Evolutionary conservation across 768 basidiomycete species (phyloP), one percentile per base, ranked within the genome.

Genomic region (Collybiopsis confluens): DNA sequence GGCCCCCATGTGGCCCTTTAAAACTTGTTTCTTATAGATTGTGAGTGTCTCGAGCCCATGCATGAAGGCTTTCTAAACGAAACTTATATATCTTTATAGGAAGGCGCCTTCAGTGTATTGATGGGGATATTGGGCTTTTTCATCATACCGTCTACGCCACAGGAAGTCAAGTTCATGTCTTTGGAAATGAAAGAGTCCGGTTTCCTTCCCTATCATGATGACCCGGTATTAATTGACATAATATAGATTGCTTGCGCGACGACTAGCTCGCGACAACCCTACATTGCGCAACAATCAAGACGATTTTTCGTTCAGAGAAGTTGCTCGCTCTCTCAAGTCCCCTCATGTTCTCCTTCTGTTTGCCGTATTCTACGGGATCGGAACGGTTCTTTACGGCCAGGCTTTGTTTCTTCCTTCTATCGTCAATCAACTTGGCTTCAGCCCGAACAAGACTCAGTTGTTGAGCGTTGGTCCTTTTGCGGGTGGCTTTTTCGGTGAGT

Each of bases 381-480:
- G 54, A 18, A 41, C 54, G 18, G 24, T 3, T 20, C n/a, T 48
- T 2, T 54, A 35, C 38, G 54, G 54, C 28, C 26, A 49, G 2
- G 54, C 42, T 27, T 69, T 81, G 30, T 83, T 83, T 63, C 67
- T 73, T n/a, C 82, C 81, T 1, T 77, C 77, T 3, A 79, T 84
- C 65, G 76, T 83, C 16, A 59, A 71, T 1, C 66, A 65, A n/a
- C 69, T 78, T 10, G 76, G 76, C 7, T 76, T 71, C 58, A 61
- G 61, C 8, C 66, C 68, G 1, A 69, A 70, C 41, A 52, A 61
- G 26, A 71, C 70, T 20, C 76, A 79, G 57, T 64, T 79, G 4
- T 70, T 75, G 61, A 75, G 73, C 5, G 76, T 77, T 2, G 57
- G 57, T 35, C 72, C 70, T 1, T 73, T 61, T 9, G 67, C 63